A percentile compares a stretch with the other conserved stretches of the same genome.
Evolutionary conservation across 345 rosid species (phyloP).

Genomic region (Excoecaria agallocha): DNA sequence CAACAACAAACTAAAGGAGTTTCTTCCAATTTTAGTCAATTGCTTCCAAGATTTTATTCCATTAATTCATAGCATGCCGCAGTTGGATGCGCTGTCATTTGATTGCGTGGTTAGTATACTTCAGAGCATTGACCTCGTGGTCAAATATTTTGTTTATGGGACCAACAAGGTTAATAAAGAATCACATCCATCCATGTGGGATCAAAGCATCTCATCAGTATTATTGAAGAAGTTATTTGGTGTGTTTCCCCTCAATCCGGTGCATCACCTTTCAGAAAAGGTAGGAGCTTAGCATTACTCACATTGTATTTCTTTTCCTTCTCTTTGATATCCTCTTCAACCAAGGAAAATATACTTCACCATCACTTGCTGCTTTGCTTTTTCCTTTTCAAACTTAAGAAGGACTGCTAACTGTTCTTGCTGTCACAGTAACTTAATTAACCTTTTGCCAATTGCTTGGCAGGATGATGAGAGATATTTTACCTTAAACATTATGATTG

Average conservation of each 20-base stretch:
- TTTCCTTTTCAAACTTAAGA: background rate
- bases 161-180: conserved; percentile 25
- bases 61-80: conserved; percentile 39
- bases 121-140: conserved; percentile 54
- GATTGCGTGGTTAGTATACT: conserved; percentile 56
- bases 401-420: background rate
- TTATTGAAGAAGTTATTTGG: conserved; percentile 55
- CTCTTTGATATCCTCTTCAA: no score
- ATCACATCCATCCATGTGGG: conserved; percentile 32
- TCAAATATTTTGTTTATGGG: conserved; percentile 42
- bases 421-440: background rate
- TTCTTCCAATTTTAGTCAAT: conserved; percentile 60
- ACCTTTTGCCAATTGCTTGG: conserved; percentile 27
- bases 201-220: conserved; percentile 42
- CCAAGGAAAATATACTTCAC: background rate
- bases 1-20: conserved; percentile 51
- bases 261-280: conserved; percentile 21
- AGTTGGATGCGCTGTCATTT: conserved; percentile 55
- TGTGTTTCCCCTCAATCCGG: conserved; percentile 41
- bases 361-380: background rate
- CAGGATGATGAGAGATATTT: conserved; percentile 70
- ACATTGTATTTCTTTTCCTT: background rate
- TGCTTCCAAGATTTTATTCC: conserved; percentile 72
- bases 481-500: conserved; percentile 52
- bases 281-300: conserved; percentile 33